Evolutionary conservation across 306 rosid species (phyloP), one percentile per base, ranked within the genome.

Genomic region (Ammopiptanthus mongolicus): DNA sequence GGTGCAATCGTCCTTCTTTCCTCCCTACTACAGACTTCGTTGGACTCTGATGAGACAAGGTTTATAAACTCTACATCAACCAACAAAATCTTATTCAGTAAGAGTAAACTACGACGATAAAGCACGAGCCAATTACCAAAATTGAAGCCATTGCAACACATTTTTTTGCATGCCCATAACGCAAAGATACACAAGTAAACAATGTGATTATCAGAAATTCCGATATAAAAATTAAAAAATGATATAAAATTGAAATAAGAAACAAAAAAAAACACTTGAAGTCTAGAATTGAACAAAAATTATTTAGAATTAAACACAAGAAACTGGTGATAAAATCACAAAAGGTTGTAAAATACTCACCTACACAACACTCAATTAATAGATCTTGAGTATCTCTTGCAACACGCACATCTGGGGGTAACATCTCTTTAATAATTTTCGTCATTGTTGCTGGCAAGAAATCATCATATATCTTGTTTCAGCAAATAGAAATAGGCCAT

Each of bases 1-100:
- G 98, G 98, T 53, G 98, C 98, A 83, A 93, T 93, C 19, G 98
- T 93, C 82, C 97, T 84, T 89, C 90, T 91, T 65, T 93, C 98
- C 75, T 93, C 97, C 85, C 84, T 86, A 82, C 81, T 55, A 84
- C 97, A 93, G 79, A 93, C 98, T 83, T 93, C 98, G 82, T 93
- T 93, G 31, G 98, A 93, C 78, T 93, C 97, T 0, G 97, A 93
- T 14, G 98, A 93, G 47, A 93, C 71, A 0, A 93, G 96, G 83
- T 93, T 93, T 87, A 93, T 93, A 87, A 93, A 93, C 85, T 93
- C 97, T 93, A 83, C 88, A 85, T 51, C 59, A 85, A 65, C 53
- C 48, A 29, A 33, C 44, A 69, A 64, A 50, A 42, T 15, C 23
- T 42, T 36, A 67, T 42, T 82, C 65, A 83, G 88, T 53, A 61